Evolutionary conservation across 176 grass and related monocot genomes (phyloP), one percentile per base, ranked within the genome.

Genomic region (Oryza glumipatula): DNA sequence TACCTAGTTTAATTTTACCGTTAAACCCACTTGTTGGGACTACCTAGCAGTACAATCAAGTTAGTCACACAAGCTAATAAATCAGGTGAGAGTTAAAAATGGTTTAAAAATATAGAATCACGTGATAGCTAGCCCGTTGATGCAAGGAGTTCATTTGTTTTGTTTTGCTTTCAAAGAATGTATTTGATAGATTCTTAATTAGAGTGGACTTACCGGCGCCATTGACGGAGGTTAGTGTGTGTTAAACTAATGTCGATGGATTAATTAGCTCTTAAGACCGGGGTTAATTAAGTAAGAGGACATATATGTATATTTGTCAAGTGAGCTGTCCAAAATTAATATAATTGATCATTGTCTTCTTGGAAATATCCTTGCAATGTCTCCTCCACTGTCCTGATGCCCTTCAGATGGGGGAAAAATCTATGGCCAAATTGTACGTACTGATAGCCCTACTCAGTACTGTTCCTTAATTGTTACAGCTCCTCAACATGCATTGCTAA

Each of bases 391-490:
- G 38, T 22, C 60, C 4, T 35, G 76, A 68, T 61, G 73, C 65
- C 48, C 49, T 36, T 82, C 72, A 82, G 65, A 77, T 88, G 78
- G 78, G 17, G 56, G 36, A 41, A 41, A 67, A 60, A 82, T 82
- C 66, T 65, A 64, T 33, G 73, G 35, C 77, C 72, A 70, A 72
- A 85, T 51, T 72, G 23, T 24, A 54, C 11, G 32, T 46, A 39
- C 11, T 17, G 9, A 13, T 48, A 28, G 22, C 44, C 44, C n/a
- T 73, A 14, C 44, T 28, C 15, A 21, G 51, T 16, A 68, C 68
- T 30, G 9, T 14, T 10, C 19, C 56, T 22, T 63, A 63, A 63
- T 63, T n/a, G 21, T 63, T 63, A 22, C 58, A 10, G 58, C 80
- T 43, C 32, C 54, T 41, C 35, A 41, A 41, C 35, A 43, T 24